Percentiles rank a stretch among this genome's conserved stretches.
phyloP scores from a whole-genome alignment of 768 basidiomycete genomes.

The Macrolepiota albuminosa region DNA sequence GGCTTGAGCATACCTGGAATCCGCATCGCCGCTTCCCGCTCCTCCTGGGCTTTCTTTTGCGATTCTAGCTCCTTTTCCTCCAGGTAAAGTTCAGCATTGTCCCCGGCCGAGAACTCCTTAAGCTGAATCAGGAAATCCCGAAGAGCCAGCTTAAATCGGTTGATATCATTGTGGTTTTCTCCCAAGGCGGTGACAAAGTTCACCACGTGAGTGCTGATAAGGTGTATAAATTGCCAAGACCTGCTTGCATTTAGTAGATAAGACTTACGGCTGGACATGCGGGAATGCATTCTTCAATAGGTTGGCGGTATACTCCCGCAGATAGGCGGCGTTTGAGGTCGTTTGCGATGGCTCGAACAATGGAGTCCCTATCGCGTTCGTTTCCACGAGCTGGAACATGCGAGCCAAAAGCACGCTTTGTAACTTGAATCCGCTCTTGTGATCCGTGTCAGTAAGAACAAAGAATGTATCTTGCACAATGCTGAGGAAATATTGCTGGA shows the following conservation, averaged over 20 bases:
- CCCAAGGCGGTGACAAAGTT: constrained; percentile 63
- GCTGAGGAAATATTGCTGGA: constrained; percentile 92
- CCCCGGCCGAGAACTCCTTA: constrained; percentile 89
- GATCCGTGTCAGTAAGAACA: constrained; percentile 95
- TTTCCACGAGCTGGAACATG: constrained; percentile 90
- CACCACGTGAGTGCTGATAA: constrained; percentile 61
- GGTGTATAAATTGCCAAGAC: constrained; percentile 2
- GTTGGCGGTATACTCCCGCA: constrained; percentile 83
- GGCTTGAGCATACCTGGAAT: constrained; percentile 99
- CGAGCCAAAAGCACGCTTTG: constrained; percentile 90
- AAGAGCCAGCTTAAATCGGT: constrained; percentile 88
- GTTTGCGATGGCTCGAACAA: constrained; percentile 76
- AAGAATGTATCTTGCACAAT: constrained; percentile 96
- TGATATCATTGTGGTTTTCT: constrained; percentile 74
- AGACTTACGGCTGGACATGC: constrained; percentile 77
- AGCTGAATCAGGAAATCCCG: constrained; percentile 98
- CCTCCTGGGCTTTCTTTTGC: constrained; percentile 71
- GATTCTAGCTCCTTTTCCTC: constrained; percentile 93
- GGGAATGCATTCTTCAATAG: constrained; percentile 87
- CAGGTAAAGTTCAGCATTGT: constrained; percentile 86
- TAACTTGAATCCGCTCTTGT: constrained; percentile 98
- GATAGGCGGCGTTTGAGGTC: constrained; percentile 74
- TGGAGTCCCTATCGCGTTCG: constrained; percentile 72
- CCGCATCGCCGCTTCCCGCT: constrained; percentile 84
- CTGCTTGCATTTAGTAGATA: constrained; percentile 8